These are phyloP conservation scores for Lagerstroemia speciosa DNA, from an alignment of 345 rosid genomes.

Conservation along the genomic window DNA sequence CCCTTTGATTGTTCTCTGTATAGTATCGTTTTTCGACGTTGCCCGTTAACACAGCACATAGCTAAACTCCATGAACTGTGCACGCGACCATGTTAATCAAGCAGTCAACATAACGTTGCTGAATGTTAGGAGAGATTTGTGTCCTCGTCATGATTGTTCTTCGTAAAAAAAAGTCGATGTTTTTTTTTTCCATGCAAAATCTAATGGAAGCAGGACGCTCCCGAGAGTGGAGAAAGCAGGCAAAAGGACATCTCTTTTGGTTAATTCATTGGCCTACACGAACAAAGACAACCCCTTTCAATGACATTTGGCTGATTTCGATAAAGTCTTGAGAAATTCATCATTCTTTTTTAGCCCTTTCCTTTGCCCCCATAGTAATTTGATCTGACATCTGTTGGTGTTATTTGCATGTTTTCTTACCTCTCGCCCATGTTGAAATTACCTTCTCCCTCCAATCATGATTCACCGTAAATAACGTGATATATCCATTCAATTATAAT, in stretches of 20 bases:
- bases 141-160: not conserved
- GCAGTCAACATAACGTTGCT: not conserved
- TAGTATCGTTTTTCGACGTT: not conserved
- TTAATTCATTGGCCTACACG: not conserved
- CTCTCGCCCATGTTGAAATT: too few relatives aligned
- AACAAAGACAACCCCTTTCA: not conserved
- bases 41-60: not conserved
- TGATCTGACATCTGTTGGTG: slow-evolving; percentile 1
- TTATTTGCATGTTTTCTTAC: not conserved
- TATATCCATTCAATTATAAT: too few relatives aligned
- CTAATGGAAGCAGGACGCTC: not conserved
- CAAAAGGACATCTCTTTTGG: slow-evolving; percentile 3
- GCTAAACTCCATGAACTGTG: not conserved
- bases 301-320: not conserved
- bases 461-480: too few relatives aligned
- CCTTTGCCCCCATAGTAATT: not conserved
- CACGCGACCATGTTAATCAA: not conserved
- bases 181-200: not conserved
- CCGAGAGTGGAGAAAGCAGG: not conserved
- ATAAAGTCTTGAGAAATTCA: not conserved
- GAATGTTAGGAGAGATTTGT: not conserved
- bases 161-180: not conserved
- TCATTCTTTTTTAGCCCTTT: not conserved
- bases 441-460: not conserved
- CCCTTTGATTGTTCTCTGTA: too few relatives aligned